A percentile compares a stretch with the other conserved stretches of the same genome.
Conservation (phyloP, 1,284 basidiomycete species). For the Pyrrhoderma noxium region DNA sequence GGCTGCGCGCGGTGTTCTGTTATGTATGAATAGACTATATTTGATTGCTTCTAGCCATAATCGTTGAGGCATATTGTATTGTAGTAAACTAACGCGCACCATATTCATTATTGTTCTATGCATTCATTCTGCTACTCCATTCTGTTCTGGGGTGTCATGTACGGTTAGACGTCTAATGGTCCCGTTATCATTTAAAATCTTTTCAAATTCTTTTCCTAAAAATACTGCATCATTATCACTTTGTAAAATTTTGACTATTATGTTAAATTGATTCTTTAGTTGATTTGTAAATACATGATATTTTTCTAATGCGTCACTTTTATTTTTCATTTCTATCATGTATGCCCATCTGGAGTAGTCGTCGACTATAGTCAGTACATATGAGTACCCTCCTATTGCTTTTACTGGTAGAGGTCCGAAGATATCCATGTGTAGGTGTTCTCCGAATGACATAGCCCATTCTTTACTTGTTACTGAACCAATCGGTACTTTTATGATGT, state of each 20-base stretch:
- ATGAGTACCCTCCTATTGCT: not conserved
- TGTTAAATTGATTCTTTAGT: not conserved
- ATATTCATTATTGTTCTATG: slow-evolving; percentile 28
- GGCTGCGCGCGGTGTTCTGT: not conserved
- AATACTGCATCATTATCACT: not conserved
- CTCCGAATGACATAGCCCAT: not conserved
- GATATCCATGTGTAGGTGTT: not conserved
- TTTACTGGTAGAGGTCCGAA: not conserved
- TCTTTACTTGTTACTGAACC: not conserved
- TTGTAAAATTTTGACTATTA: not conserved
- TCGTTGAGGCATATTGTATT: not conserved
- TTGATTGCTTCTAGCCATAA: not conserved
- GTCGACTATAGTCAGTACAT: not conserved
- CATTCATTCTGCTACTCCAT: slow-evolving; percentile 29
- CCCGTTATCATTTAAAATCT: slow-evolving; percentile 18
- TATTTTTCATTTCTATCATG: not conserved
- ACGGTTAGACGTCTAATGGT: slow-evolving; percentile 26
- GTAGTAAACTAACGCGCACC: not conserved
- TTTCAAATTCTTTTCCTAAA: not conserved
- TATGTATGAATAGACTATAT: not conserved
- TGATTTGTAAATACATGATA: not conserved
- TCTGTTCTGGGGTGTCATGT: slow-evolving; percentile 30
- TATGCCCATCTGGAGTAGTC: not conserved
- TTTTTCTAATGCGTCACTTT: not conserved
- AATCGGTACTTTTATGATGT: not conserved